phyloP scores from a whole-genome alignment of 2,329 filamentous ascomycete genomes.

The Stemphylium lycopersici region DNA sequence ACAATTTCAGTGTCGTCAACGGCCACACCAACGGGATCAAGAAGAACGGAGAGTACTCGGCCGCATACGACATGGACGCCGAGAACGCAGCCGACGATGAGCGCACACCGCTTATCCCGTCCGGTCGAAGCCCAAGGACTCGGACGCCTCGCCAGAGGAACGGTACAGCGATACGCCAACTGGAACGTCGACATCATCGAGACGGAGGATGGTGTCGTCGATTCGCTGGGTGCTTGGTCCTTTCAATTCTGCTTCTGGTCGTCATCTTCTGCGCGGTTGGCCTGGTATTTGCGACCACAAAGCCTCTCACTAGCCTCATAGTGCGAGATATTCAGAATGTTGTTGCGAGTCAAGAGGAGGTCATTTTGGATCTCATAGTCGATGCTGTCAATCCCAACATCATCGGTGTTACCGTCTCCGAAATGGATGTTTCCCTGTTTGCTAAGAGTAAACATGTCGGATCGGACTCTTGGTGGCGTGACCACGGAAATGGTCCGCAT shows the following conservation, averaged over 20 bases:
- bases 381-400: slow-evolving; percentile 92
- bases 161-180: slow-evolving; percentile 66
- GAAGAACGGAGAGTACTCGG: slow-evolving; percentile 67
- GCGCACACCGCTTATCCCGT: slow-evolving; percentile 77
- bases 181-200: slow-evolving; percentile 70
- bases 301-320: slow-evolving; percentile 79
- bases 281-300: slow-evolving; percentile 90
- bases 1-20: slow-evolving; percentile 53
- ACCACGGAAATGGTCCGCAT: slow-evolving; percentile 37
- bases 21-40: slow-evolving; percentile 49
- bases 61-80: slow-evolving; percentile 81
- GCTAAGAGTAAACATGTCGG: slow-evolving; percentile 91
- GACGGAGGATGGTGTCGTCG: slow-evolving; percentile 67
- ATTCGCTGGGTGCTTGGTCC: slow-evolving; percentile 84
- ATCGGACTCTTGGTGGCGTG: slow-evolving; percentile 55
- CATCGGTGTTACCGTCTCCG: slow-evolving; percentile 81
- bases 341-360: slow-evolving; percentile 88
- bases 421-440: slow-evolving; percentile 90
- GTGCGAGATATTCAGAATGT: slow-evolving; percentile 86
- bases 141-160: slow-evolving; percentile 58
- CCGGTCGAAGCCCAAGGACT: slow-evolving; percentile 65
- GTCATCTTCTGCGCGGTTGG: slow-evolving; percentile 84
- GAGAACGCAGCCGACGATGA: slow-evolving; percentile 83
- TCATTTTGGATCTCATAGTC: slow-evolving; percentile 92
- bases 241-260: slow-evolving; percentile 80